Percentiles rank a stretch among this genome's conserved stretches.
These are phyloP conservation scores for Talaromyces atroroseus DNA, from an alignment of 2,329 filamentous ascomycete species.

Conservation along the genomic window DNA sequence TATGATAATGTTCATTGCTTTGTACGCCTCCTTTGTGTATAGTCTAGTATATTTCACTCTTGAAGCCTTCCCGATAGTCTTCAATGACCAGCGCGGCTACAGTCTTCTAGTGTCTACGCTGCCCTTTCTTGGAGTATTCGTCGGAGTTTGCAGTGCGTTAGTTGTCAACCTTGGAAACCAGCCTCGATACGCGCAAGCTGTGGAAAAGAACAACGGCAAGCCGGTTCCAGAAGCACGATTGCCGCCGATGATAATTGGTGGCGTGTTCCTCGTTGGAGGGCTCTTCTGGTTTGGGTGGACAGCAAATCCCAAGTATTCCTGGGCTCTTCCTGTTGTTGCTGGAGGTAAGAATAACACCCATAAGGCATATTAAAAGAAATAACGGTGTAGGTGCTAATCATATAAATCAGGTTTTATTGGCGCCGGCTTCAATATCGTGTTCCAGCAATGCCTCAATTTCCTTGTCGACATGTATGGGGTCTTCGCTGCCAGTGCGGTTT, in stretches of 20 bases:
- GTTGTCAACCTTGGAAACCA: conserved; percentile 41
- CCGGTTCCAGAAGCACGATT: conserved; percentile 39
- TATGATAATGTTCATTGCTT: conserved; percentile 42
- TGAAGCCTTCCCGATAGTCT: conserved; percentile 46
- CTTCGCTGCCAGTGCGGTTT: conserved; percentile 38
- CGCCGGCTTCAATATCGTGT: conserved; percentile 19
- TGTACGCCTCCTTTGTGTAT: conserved; percentile 45
- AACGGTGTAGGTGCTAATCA: not conserved
- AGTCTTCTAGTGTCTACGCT: conserved; percentile 34
- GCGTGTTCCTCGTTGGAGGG: conserved; percentile 38
- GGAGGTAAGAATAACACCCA: conserved; percentile 15
- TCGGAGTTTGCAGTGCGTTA: conserved; percentile 39
- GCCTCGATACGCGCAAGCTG: conserved; percentile 31
- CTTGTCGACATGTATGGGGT: conserved; percentile 34
- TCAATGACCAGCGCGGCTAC: conserved; percentile 36
- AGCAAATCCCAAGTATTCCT: conserved; percentile 26
- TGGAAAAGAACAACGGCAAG: conserved; percentile 23
- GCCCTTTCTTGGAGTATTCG: conserved; percentile 42
- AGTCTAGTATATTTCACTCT: conserved; percentile 44
- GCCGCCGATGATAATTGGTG: conserved; percentile 43
- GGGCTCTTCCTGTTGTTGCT: conserved; percentile 29
- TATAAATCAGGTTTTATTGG: conserved; percentile 10
- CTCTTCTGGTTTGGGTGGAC: conserved; percentile 45
- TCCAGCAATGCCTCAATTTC: conserved; percentile 38
- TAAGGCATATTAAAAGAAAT: not conserved